Evolutionary conservation across 176 grass and related monocot species (phyloP), one percentile per base, ranked within the genome.

Genomic region (Oropetium thomaeum): DNA sequence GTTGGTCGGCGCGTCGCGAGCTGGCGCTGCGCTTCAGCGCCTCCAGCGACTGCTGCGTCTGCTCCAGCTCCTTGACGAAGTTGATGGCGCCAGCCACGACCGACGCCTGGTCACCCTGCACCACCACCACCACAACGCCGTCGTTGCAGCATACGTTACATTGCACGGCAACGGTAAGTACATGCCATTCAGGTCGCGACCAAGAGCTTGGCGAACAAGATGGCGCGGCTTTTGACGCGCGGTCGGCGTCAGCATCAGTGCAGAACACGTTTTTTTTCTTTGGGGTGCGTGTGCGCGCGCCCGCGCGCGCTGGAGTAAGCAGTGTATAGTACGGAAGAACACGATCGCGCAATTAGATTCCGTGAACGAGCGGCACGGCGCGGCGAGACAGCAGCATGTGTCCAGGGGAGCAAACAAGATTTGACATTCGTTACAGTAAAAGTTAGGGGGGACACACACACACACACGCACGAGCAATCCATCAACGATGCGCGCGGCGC

Each of bases 61-160:
- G 95, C 78, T 97, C 95, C 26, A 94, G 88, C 66, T 97, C 95
- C 75, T 97, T 97, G 28, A 97, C 95, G 68, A 85, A 97, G 83
- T 93, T 94, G 49, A 97, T 97, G 30, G 95, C 95, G 25, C 91
- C 86, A 0, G 91, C 88, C 16, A 97, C 87, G 55, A 97, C 86
- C 20, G 91, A 94, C 40, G 95, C 95, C 83, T 97, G 95, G 87
- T 97, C 95, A 63, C 88, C 95, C 95, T 97, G 74, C 85, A 61
- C 9, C 2, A 20, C 34, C n/a, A n/a, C n/a, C n/a, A n/a, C n/a
- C n/a, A n/a, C n/a, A n/a, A n/a, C n/a, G n/a, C n/a, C n/a, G n/a
- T n/a, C n/a, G n/a, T n/a, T n/a, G n/a, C n/a, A n/a, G 31, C 19
- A 70, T 6, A 74, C 5, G 32, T 17, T 42, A 75, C 30, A 60